Evolutionary conservation across 148 eudicot genomes (phyloP), one percentile per base, ranked within the genome.

Genomic region (Amaranthus palmeri): DNA sequence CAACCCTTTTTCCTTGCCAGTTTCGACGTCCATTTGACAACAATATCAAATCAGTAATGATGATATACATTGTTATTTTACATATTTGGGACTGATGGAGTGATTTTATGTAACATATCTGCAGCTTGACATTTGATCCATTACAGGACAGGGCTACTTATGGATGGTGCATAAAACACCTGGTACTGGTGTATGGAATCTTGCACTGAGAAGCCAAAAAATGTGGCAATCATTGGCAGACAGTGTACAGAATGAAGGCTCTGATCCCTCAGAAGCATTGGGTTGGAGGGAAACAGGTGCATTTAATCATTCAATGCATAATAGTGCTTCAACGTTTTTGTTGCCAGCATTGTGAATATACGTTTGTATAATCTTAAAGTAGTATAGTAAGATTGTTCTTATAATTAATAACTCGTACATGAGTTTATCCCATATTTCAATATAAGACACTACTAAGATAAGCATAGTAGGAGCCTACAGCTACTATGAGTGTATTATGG

Each of bases 251-350:
- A 65, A 79, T 69, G 83, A 88, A 74, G 93, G 97, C 45, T 70
- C 61, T 84, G 86, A 87, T 85, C 99, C 99, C 76, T 74, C 77
- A 64, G 78, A 83, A 70, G 76, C 72, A 55, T 73, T 95, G 65
- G 97, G 99, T 59, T 95, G 97, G 97, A 89, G 84, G 79, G 88
- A 85, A 87, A 95, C 99, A 79, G 99, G 99, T 91, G 77, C 59
- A n/a, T n/a, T n/a, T n/a, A n/a, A n/a, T n/a, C n/a, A 15, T 40
- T 53, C 56, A 40, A 53, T 13, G 43, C 18, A 41, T 36, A 56
- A 36, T 51, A 1, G 54, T 36, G 40, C 55, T 47, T 51, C 41
- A 54, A 11, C 49, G 42, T 14, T 41, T 54, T 7, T 69, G 14
- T 44, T 43, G 6, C 59, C 25, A 15, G 43, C n/a, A 43, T 43